phyloP scores from a whole-genome alignment of 371 early-diverging fungal genomes.

The Nematocida sp. region DNA sequence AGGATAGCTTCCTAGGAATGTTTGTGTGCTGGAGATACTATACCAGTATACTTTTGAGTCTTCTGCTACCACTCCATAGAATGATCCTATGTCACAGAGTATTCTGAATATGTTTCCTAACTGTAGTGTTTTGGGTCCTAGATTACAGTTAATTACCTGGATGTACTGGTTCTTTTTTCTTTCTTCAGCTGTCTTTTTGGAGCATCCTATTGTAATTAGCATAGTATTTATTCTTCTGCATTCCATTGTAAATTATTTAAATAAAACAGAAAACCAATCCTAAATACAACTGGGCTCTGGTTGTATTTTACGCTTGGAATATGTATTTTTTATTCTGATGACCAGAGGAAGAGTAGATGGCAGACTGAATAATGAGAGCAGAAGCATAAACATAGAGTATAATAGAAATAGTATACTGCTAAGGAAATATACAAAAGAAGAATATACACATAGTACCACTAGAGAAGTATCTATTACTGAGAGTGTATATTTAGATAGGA shows the following conservation, averaged over 20 bases:
- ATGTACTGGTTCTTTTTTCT: constrained; percentile 44
- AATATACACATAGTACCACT: too few relatives aligned
- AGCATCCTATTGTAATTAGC: constrained; percentile 8
- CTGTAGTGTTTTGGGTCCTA: neutral
- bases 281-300: neutral
- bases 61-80: constrained; percentile 16
- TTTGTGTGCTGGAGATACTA: constrained; percentile 1
- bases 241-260: constrained; percentile 38
- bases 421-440: neutral
- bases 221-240: constrained; percentile 28
- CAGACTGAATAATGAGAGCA: neutral
- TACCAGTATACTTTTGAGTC: constrained; percentile 8
- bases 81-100: neutral
- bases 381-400: neutral
- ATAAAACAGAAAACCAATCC: neutral
- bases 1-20: neutral
- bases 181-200: neutral
- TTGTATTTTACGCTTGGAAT: neutral
- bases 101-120: constrained; percentile 13
- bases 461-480: too few relatives aligned
- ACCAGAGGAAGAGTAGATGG: constrained; percentile 22
- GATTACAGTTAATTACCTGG: constrained; percentile 7
- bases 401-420: neutral
- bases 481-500: too few relatives aligned
- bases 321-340: neutral